Percentiles rank a stretch among this genome's conserved stretches.
These are phyloP conservation scores for Herpetospermum pedunculosum DNA, from an alignment of 306 rosid species.

Conservation along the genomic window DNA sequence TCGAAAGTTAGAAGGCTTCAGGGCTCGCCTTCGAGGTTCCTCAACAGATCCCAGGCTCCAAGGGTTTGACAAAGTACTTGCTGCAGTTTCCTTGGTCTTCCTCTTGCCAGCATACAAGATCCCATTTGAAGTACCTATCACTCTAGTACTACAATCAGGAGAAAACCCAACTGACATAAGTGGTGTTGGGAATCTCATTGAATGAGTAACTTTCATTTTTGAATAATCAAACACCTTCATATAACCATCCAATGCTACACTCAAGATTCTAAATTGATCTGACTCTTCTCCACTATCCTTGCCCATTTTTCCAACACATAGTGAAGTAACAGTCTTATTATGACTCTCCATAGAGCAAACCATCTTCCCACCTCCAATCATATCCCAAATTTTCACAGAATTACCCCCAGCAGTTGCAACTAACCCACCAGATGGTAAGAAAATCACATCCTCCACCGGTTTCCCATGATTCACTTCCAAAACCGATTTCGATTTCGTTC, in stretches of 20 bases:
- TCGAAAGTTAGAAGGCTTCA: conserved; percentile 45
- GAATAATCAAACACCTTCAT: conserved; percentile 84
- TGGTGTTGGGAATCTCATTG: conserved; percentile 88
- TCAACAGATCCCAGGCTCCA: conserved; percentile 28
- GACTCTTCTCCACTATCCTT: conserved; percentile 36
- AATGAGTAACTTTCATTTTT: conserved; percentile 57
- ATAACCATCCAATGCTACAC: conserved; percentile 89
- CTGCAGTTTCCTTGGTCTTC: conserved; percentile 35
- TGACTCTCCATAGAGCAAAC: conserved; percentile 77
- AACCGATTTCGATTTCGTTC: conserved; percentile 31
- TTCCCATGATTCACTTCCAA: conserved; percentile 55
- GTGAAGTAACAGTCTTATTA: conserved; percentile 73
- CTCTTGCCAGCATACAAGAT: conserved; percentile 57
- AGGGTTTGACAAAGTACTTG: conserved; percentile 17
- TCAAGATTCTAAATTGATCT: conserved; percentile 51
- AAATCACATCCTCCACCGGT: conserved; percentile 72
- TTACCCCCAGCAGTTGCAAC: conserved; percentile 80
- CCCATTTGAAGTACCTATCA: conserved; percentile 79
- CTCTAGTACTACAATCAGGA: conserved; percentile 43
- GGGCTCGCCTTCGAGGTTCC: conserved; percentile 23
- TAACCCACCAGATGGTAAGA: conserved; percentile 63
- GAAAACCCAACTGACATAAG: conserved; percentile 61
- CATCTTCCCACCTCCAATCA: conserved; percentile 78
- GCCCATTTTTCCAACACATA: conserved; percentile 48
- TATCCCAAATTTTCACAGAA: conserved; percentile 80